Evolutionary conservation across 1,284 basidiomycete genomes (phyloP), one percentile per base, ranked within the genome.

Genomic region (Tausonia pullulans): DNA sequence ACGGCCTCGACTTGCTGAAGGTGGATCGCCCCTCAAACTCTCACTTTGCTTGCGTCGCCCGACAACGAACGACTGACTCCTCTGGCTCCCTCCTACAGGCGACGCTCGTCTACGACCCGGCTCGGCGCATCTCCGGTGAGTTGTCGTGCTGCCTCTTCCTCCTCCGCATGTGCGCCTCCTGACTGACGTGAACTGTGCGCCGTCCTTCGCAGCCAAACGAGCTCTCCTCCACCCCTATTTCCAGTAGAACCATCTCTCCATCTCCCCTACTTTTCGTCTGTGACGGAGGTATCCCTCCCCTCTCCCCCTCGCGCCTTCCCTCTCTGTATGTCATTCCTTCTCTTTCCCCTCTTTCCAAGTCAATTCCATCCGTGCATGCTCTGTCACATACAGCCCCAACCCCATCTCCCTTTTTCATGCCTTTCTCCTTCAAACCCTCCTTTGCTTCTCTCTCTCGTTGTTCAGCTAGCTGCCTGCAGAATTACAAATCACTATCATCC

Each of bases 31-130:
- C 43, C 39, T 11, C 39, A 13, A 45, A n/a, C 51, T 62, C 70
- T 39, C 63, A 59, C 6, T 64, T 62, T 44, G 65, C 43, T 67
- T 40, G 27, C 13, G 49, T 57, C n/a, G 10, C 40, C 40, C 9
- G 56, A 67, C 67, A 60, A 0, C 7, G 4, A 16, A 53, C 58
- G 43, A n/a, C 13, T 54, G 51, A 46, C 5, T 55, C 41, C 11
- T 10, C 44, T 40, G 56, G 43, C 57, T 66, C 58, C 58, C 48
- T 60, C 66, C 6, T 27, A 39, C 71, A 89, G 86, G 82, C 82
- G 71, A 89, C 88, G 71, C 80, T 98, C 68, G 85, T 87, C 7
- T 98, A 96, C 74, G 94, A 98, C 76, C 92, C 92, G 0, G 87
- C 93, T 46, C 90, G 89, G 74, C 86, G 95, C 64, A 93, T 97